A percentile compares a stretch with the other conserved stretches of the same genome.
Conservation (phyloP, 768 basidiomycete species). For the Mrakia gelida region DNA sequence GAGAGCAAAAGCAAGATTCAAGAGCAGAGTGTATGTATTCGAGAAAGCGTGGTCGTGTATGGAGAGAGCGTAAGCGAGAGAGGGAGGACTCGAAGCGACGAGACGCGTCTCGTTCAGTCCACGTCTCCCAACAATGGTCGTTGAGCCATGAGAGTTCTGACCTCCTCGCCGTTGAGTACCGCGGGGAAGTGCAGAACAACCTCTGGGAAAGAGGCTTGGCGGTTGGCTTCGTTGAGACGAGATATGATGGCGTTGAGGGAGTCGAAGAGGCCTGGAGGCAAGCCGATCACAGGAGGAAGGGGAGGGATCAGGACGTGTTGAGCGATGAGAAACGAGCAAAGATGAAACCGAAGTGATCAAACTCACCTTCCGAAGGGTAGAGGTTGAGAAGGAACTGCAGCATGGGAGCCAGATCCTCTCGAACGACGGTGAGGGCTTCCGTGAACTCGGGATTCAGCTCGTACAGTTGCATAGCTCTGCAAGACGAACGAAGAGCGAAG, state of each 20-base stretch:
- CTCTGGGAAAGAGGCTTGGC: neutral
- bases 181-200: neutral
- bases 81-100: too few relatives aligned
- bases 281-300: neutral
- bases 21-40: too few relatives aligned
- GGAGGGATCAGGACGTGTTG: neutral
- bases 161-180: neutral
- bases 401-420: slow-evolving; percentile 6
- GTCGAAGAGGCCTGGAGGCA: slow-evolving; percentile 2
- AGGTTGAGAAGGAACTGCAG: slow-evolving; percentile 10
- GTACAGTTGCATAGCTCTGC: slow-evolving; percentile 6
- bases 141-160: neutral
- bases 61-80: too few relatives aligned
- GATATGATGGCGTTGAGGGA: neutral
- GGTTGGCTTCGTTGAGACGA: neutral
- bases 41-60: too few relatives aligned
- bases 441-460: slow-evolving; percentile 2
- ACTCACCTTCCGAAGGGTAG: slow-evolving; percentile 19
- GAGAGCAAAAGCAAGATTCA: too few relatives aligned
- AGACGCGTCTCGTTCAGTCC: too few relatives aligned
- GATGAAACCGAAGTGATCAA: neutral
- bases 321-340: neutral
- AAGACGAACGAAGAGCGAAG: neutral
- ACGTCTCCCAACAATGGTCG: neutral
- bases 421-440: slow-evolving; percentile 8